phyloP scores from a whole-genome alignment of 345 rosid genomes.

The Citrus australasica region DNA sequence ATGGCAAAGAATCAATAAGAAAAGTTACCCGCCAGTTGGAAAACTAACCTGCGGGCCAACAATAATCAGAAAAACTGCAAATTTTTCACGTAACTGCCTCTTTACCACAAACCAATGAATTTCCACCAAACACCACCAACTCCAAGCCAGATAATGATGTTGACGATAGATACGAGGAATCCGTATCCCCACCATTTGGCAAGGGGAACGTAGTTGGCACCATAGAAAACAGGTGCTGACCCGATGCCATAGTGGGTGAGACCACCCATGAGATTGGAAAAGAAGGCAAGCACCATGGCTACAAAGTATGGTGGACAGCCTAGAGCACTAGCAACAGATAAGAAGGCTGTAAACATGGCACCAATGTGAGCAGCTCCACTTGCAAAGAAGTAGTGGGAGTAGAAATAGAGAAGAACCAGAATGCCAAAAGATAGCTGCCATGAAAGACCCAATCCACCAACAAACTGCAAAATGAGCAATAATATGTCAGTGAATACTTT shows the following conservation, averaged over 20 bases:
- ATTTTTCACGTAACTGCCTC: not conserved
- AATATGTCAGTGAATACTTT: not conserved
- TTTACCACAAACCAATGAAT: conserved; percentile 83
- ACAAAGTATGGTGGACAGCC: conserved; percentile 90
- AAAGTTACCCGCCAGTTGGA: conserved; percentile 12
- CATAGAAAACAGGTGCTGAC: conserved; percentile 94
- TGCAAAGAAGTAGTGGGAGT: conserved; percentile 99
- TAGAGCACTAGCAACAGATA: conserved; percentile 92
- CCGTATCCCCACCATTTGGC: conserved; percentile 98
- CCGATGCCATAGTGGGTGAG: conserved; percentile 98
- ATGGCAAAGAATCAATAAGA: conserved; percentile 20
- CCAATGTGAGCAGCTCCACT: conserved; percentile 99
- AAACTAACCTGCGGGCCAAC: not conserved
- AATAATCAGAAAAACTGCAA: not conserved
- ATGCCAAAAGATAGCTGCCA: conserved; percentile 97
- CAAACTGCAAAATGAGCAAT: conserved; percentile 55
- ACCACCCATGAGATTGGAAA: conserved; percentile 99
- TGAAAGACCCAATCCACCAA: conserved; percentile 95
- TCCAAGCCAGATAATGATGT: conserved; percentile 93
- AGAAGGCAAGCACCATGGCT: conserved; percentile 87
- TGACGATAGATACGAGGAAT: conserved; percentile 69
- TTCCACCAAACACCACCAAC: conserved; percentile 98
- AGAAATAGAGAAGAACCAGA: conserved; percentile 94
- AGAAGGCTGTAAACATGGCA: conserved; percentile 98
- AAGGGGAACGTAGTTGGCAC: conserved; percentile 92